Evolutionary conservation across 192 early-diverging fungal species (phyloP), one percentile per base, ranked within the genome.

Genomic region (Dispira parvispora): DNA sequence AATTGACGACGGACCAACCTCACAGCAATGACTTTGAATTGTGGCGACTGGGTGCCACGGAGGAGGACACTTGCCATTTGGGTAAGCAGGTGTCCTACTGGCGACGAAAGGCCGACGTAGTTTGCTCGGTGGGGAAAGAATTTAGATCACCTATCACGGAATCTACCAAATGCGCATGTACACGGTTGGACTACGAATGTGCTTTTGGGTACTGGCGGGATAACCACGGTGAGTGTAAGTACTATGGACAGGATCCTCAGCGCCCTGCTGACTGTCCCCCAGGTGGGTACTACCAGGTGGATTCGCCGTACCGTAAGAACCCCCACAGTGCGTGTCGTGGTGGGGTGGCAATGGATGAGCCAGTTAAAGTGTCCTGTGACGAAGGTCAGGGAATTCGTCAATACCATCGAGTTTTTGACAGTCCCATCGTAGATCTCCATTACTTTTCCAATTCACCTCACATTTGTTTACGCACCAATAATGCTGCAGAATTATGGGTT

Each of bases 1-100:
- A 64, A 2, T 49, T 81, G 53, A 73, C 84, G 63, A 66, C 68
- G 3, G 18, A 65, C 26, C 74, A 84, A 60, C 64, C 69, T 16
- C 73, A 75, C 0, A 77, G 78, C 63, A 85, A 78, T 66, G 94
- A 96, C 69, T 99, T 94, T 83, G 91, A 96, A 64, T 66, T 77
- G 62, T 96, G 92, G 92, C 78, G 75, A n/a, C 82, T 84, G 0
- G 77, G 80, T 49, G 78, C 79, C n/a, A 74, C 77, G 26, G 76
- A 82, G 42, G 82, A 81, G 23, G 71, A 84, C 54, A 71, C 76
- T 11, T 90, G 89, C 58, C 67, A 64, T 52, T 61, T 85, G 54
- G 85, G 83, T 26, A 50, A 70, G 10, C 75, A 84, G 67, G 75
- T 80, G 5, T 69, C 72, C 8, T 91, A 84, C 67, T 88, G 82